Evolutionary conservation across 2,329 filamentous ascomycete species (phyloP).

Genomic region (Pyrenochaeta sp.): DNA sequence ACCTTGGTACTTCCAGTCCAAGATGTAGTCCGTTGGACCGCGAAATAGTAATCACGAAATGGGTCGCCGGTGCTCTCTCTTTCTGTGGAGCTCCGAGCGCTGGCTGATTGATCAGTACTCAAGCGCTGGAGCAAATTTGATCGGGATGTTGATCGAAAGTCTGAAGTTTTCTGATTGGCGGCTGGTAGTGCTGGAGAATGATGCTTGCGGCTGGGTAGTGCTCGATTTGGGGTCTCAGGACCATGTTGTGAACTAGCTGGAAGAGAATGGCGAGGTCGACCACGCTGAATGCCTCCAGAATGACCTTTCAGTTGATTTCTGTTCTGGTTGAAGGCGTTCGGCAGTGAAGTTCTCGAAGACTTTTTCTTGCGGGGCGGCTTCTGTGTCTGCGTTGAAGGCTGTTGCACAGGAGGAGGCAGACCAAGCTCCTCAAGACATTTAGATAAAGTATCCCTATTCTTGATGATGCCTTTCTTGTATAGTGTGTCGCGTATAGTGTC

Average conservation of each 20-base stretch:
- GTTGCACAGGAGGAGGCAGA: background rate
- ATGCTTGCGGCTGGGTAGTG: background rate
- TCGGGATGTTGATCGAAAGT: background rate
- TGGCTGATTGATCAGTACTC: background rate
- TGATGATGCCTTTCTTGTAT: constrained; percentile 35
- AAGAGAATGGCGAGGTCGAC: constrained; percentile 26
- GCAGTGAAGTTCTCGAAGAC: constrained; percentile 12
- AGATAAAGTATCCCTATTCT: constrained; percentile 22
- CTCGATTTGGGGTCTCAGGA: background rate
- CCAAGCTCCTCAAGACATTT: constrained; percentile 33
- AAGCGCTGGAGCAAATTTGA: background rate
- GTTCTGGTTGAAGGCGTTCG: constrained; percentile 6
- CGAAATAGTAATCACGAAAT: constrained; percentile 29
- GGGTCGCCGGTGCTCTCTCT: constrained; percentile 18
- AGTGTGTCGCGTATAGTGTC: constrained; percentile 38
- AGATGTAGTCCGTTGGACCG: constrained; percentile 18
- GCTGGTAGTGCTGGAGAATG: background rate
- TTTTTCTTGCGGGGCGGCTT: background rate
- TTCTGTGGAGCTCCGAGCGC: background rate
- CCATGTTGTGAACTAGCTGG: constrained; percentile 6
- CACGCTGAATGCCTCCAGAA: background rate
- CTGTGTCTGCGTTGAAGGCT: background rate
- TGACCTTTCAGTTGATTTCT: background rate
- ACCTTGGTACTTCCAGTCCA: constrained; percentile 32
- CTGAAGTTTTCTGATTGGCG: background rate